These are phyloP conservation scores for Phylloporus sp. DNA, from an alignment of 768 basidiomycete genomes.

Conservation along the genomic window DNA sequence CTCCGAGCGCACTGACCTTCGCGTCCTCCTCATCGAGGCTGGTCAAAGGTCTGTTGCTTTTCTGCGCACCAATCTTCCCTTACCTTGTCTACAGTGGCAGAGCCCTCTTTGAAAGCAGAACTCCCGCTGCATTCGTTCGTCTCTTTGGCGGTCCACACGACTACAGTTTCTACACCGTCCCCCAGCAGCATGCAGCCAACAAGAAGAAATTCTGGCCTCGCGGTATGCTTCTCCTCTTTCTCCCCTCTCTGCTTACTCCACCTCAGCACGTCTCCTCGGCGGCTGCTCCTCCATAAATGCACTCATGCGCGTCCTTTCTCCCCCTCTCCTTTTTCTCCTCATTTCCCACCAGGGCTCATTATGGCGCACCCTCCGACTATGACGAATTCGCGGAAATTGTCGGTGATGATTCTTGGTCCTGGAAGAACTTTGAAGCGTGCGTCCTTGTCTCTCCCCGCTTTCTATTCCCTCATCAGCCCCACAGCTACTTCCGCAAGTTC, in stretches of 20 bases:
- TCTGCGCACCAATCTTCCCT: background rate
- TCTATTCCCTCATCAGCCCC: background rate
- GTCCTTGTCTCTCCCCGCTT: background rate
- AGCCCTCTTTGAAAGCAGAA: conserved; percentile 37
- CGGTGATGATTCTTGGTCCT: conserved; percentile 53
- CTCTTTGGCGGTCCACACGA: conserved; percentile 47
- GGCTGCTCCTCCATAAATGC: conserved; percentile 74
- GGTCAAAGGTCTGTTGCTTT: conserved; percentile 41
- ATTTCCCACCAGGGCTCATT: conserved; percentile 41
- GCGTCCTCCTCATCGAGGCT: conserved; percentile 39
- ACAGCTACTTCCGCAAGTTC: conserved; percentile 69
- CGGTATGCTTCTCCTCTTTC: conserved; percentile 39
- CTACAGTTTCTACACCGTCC: conserved; percentile 53
- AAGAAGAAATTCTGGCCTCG: conserved; percentile 59
- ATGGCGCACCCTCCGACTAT: conserved; percentile 64
- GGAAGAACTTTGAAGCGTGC: conserved; percentile 51
- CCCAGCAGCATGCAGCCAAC: conserved; percentile 47
- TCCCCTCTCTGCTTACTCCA: background rate
- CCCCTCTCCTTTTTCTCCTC: background rate
- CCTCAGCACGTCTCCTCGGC: conserved; percentile 64
- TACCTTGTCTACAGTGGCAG: conserved; percentile 37
- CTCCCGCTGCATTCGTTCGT: conserved; percentile 40
- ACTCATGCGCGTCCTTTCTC: conserved; percentile 32
- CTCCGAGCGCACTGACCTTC: conserved; percentile 33
- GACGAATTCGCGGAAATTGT: conserved; percentile 59